Evolutionary conservation across 1,139 yeast species (phyloP).

Genomic region (Debaryomyces nepalensis): DNA sequence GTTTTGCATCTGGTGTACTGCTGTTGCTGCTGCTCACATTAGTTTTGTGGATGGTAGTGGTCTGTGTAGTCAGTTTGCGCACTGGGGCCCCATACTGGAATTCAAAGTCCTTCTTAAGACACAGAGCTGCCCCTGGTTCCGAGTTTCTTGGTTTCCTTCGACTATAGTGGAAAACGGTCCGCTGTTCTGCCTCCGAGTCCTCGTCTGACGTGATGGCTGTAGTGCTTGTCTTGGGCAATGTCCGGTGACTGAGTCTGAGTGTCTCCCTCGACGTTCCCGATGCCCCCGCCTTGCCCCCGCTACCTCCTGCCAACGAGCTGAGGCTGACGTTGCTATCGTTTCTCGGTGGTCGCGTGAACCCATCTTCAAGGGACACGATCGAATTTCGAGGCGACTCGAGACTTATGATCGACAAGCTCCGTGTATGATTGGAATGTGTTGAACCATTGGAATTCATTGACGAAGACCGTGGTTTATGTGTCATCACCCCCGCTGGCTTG

Average conservation of each 20-base stretch:
- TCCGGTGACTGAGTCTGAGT: neutral
- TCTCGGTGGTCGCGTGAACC: constrained; percentile 32
- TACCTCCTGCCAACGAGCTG: constrained; percentile 21
- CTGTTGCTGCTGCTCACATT: neutral
- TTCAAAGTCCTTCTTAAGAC: constrained; percentile 8
- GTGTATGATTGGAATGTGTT: constrained; percentile 27
- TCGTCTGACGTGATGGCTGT: constrained; percentile 40
- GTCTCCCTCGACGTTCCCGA: neutral
- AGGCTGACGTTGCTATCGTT: constrained; percentile 41
- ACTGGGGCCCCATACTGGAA: constrained; percentile 1
- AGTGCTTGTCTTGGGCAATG: constrained; percentile 13
- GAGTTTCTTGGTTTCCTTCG: neutral
- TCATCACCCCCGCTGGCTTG: constrained; percentile 22
- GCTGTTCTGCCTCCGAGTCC: constrained; percentile 36
- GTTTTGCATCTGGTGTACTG: neutral
- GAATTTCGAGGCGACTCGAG: constrained; percentile 49
- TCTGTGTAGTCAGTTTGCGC: neutral
- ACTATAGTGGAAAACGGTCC: neutral
- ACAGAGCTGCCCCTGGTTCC: neutral
- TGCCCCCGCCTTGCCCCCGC: neutral
- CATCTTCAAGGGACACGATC: constrained; percentile 47
- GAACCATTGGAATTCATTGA: constrained; percentile 41
- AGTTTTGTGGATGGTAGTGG: constrained; percentile 8
- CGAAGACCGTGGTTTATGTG: constrained; percentile 37
- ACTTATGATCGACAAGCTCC: constrained; percentile 46